A percentile compares a stretch with the other conserved stretches of the same genome.
Evolutionary conservation across 352 stramenopile genomes (phyloP).

Genomic region (Phytophthora multivora): DNA sequence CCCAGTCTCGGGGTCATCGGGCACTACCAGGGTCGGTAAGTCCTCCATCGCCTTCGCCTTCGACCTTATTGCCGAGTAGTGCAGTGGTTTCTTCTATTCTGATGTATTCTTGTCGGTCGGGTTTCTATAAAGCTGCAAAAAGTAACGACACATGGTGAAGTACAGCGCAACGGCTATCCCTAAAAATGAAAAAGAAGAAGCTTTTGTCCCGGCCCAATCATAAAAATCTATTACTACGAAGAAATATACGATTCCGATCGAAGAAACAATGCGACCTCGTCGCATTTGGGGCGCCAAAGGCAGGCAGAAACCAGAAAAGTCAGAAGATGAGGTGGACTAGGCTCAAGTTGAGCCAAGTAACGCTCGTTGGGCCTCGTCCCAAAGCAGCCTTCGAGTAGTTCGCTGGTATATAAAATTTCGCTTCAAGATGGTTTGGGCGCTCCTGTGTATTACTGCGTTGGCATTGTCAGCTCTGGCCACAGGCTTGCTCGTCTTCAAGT

Average conservation of each 20-base stretch:
- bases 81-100: constrained; percentile 14
- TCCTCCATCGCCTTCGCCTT: constrained; percentile 21
- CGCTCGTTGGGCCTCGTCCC: constrained; percentile 1
- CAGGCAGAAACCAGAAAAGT: neutral
- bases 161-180: neutral
- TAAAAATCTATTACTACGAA: no score
- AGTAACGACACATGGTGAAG: no score
- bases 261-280: constrained; percentile 1
- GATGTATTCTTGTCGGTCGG: constrained; percentile 15
- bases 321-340: constrained; percentile 10
- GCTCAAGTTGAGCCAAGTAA: no score
- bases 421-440: constrained; percentile 35
- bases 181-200: neutral
- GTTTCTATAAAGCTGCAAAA: constrained; percentile 13
- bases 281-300: constrained; percentile 2
- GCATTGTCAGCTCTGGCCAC: constrained; percentile 31
- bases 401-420: constrained; percentile 7
- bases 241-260: no score
- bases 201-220: no score
- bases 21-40: constrained; percentile 70
- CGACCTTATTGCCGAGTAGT: neutral
- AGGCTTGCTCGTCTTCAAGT: constrained; percentile 36
- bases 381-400: neutral
- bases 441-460: constrained; percentile 25
- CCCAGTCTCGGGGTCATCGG: constrained; percentile 66